phyloP scores from a whole-genome alignment of 2,329 filamentous ascomycete species.

The Westerdykella sp. region DNA sequence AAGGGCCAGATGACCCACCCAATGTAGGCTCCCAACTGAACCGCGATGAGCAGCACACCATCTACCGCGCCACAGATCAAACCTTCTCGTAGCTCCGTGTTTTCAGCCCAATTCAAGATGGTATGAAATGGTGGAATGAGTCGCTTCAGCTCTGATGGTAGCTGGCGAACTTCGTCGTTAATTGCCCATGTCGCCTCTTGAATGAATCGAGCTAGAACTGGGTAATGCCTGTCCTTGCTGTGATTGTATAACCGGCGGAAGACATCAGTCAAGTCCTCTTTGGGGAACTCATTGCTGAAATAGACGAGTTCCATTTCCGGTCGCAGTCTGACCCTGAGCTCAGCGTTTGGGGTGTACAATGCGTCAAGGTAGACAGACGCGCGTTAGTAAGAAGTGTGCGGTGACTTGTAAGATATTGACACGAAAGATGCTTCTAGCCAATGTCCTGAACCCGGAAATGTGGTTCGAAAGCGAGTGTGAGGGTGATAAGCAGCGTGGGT shows the following conservation, averaged over 20 bases:
- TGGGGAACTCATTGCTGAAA: conserved; percentile 47
- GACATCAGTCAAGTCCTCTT: conserved; percentile 40
- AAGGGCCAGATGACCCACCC: conserved; percentile 31
- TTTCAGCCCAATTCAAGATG: conserved; percentile 32
- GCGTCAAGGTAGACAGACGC: neutral
- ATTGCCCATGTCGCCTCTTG: conserved; percentile 37
- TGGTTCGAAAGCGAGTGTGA: too few relatives aligned
- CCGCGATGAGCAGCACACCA: conserved; percentile 38
- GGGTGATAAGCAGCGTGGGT: too few relatives aligned
- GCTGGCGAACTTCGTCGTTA: conserved; percentile 34
- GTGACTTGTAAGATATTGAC: neutral
- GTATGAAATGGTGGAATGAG: conserved; percentile 37
- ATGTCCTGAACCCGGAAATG: too few relatives aligned
- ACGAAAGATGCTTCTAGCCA: too few relatives aligned
- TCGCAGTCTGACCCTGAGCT: neutral
- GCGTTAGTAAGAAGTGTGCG: neutral
- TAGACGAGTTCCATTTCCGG: conserved; percentile 34
- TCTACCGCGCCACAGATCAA: conserved; percentile 42
- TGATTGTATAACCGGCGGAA: conserved; percentile 37
- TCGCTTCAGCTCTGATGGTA: conserved; percentile 23
- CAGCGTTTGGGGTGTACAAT: neutral
- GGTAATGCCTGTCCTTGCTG: conserved; percentile 38
- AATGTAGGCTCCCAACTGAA: conserved; percentile 42
- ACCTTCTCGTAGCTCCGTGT: conserved; percentile 36
- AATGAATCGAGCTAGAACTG: conserved; percentile 39